phyloP scores from a whole-genome alignment of 225 moss, liverwort and hornwort genomes.

The Polytrichum commune region DNA sequence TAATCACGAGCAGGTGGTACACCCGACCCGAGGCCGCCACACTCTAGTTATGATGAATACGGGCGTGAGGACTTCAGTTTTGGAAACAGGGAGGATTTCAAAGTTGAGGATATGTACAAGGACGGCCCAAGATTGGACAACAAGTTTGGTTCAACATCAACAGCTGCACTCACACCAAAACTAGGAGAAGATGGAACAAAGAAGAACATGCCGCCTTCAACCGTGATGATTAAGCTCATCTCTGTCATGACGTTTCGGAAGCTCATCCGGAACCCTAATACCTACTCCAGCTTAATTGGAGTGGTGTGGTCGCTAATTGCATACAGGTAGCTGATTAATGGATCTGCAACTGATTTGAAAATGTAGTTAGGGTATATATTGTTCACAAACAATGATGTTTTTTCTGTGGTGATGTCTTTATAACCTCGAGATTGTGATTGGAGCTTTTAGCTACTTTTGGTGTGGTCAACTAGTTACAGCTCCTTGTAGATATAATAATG shows the following conservation, averaged over 20 bases:
- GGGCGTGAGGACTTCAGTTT: slow-evolving; percentile 60
- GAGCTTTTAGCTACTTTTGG: too few species aligned
- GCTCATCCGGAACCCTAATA: slow-evolving; percentile 62
- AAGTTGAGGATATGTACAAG: slow-evolving; percentile 48
- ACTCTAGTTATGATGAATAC: slow-evolving; percentile 48
- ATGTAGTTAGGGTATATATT: too few species aligned
- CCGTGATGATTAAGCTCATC: slow-evolving; percentile 55
- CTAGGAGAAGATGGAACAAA: slow-evolving; percentile 29
- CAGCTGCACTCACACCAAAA: slow-evolving; percentile 52
- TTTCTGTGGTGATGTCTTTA: too few species aligned
- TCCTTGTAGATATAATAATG: too few species aligned
- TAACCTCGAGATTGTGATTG: too few species aligned
- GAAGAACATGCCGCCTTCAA: slow-evolving; percentile 43
- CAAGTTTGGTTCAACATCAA: slow-evolving; percentile 56
- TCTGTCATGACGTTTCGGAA: slow-evolving; percentile 59
- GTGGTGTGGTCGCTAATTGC: slow-evolving; percentile 54
- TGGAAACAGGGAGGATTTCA: slow-evolving; percentile 49
- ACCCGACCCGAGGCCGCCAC: slow-evolving; percentile 24
- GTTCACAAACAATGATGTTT: too few species aligned
- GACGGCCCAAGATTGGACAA: slow-evolving; percentile 41
- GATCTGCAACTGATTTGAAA: too few species aligned
- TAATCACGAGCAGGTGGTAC: slow-evolving; percentile 7
- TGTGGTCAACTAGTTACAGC: too few species aligned
- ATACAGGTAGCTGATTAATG: slow-evolving; percentile 27
- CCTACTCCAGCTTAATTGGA: slow-evolving; percentile 50